Percentiles rank a stretch among this genome's conserved stretches.
Conservation (phyloP, 202 grass and related monocot genomes). For the Carex arenaria region DNA sequence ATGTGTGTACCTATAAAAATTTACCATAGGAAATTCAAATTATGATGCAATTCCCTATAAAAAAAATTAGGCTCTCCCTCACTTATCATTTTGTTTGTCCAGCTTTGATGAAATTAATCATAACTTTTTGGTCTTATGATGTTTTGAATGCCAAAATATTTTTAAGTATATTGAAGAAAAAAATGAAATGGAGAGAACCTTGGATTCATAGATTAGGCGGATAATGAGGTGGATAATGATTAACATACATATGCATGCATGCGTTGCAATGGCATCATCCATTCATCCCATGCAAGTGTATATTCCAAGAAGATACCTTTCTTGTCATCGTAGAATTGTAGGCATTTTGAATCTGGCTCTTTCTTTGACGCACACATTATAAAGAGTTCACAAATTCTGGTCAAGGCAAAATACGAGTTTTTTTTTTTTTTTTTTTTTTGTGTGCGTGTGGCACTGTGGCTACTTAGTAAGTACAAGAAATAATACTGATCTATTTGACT, state of each 20-base stretch:
- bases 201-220: neutral
- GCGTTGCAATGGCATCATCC: neutral
- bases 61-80: no score
- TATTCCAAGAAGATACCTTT: constrained; percentile 6
- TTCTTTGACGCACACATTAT: neutral
- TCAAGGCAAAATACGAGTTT: neutral
- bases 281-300: neutral
- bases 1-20: no score
- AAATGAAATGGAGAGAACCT: neutral
- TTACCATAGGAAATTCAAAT: no score
- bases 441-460: neutral
- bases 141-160: no score
- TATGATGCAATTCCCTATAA: no score
- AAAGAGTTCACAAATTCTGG: neutral
- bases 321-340: neutral
- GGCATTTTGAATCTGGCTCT: neutral
- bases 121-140: neutral
- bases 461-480: neutral
- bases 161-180: neutral
- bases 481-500: neutral
- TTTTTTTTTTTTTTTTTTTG: no score
- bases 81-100: no score
- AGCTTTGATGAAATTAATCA: neutral
- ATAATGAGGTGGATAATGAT: neutral
- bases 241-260: neutral